A percentile compares a stretch with the other conserved stretches of the same genome.
Evolutionary conservation across 441 rosid species (phyloP).

Genomic region (Gossypium gossypioides): DNA sequence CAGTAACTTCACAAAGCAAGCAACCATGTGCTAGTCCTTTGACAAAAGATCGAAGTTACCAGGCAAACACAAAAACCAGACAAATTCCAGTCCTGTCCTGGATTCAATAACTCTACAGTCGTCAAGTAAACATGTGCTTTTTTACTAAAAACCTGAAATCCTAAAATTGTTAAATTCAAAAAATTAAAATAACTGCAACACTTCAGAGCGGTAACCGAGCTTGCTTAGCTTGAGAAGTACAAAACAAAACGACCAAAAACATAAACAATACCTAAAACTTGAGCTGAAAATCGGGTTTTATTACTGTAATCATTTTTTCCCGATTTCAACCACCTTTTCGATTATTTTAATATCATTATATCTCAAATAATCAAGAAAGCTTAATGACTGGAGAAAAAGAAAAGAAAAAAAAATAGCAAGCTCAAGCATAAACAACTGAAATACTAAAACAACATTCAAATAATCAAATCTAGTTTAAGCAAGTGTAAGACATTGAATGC

Average conservation of each 20-base stretch:
- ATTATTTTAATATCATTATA: background rate
- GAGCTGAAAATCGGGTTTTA: background rate
- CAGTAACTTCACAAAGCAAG: conserved; percentile 16
- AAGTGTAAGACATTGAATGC: background rate
- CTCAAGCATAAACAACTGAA: background rate
- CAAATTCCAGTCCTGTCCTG: conserved; percentile 8
- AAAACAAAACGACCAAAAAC: conserved; percentile 12
- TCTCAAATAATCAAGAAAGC: background rate
- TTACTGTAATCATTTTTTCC: background rate
- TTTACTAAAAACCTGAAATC: conserved; percentile 7
- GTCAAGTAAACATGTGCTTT: conserved; percentile 15
- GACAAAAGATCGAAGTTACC: background rate
- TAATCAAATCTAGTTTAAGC: background rate
- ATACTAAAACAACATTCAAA: background rate
- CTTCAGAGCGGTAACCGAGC: background rate
- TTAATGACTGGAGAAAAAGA: background rate
- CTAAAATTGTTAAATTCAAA: background rate
- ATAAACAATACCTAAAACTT: conserved; percentile 3
- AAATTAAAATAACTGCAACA: background rate
- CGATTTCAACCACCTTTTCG: background rate
- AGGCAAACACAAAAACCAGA: background rate
- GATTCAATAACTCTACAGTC: conserved; percentile 5
- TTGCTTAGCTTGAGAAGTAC: conserved; percentile 19
- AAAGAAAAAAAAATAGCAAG: conserved; percentile 4
- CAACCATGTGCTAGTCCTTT: conserved; percentile 15